Evolutionary conservation across 805 yeast species (phyloP).

Genomic region (Lipomyces spencermartinsiae): DNA sequence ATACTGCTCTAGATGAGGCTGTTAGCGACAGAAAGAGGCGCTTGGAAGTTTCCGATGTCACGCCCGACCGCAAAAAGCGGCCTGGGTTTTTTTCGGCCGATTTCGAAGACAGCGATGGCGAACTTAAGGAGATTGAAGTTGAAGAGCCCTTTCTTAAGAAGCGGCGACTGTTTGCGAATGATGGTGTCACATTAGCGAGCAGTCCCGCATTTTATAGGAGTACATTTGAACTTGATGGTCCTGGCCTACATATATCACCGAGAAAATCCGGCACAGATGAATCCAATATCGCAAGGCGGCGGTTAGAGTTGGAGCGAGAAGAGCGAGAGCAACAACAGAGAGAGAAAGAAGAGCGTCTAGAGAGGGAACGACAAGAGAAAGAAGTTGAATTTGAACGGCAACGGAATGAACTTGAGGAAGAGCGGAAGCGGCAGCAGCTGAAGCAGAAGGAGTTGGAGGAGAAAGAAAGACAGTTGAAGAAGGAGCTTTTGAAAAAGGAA

Average conservation of each 20-base stretch:
- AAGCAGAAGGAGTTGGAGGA: slow-evolving; percentile 17
- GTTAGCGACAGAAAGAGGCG: slow-evolving; percentile 23
- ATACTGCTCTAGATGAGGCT: slow-evolving; percentile 3
- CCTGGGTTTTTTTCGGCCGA: slow-evolving; percentile 48
- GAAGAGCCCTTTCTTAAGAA: slow-evolving; percentile 33
- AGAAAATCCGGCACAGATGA: slow-evolving; percentile 23
- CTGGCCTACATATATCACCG: slow-evolving; percentile 16
- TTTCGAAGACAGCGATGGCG: slow-evolving; percentile 44
- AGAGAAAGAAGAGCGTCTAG: slow-evolving; percentile 24
- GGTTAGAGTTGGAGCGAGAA: slow-evolving; percentile 27
- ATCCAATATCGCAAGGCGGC: slow-evolving; percentile 28
- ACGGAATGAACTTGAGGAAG: slow-evolving; percentile 26
- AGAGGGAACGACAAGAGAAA: slow-evolving; percentile 14
- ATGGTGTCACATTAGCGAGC: slow-evolving; percentile 8
- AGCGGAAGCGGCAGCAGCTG: slow-evolving; percentile 20
- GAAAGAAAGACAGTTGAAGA: slow-evolving; percentile 15
- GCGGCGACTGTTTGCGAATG: slow-evolving; percentile 28
- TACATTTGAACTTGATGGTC: slow-evolving; percentile 5
- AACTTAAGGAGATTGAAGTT: slow-evolving; percentile 40
- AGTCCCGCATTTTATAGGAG: slow-evolving; percentile 7
- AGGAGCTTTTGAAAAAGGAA: slow-evolving; percentile 9
- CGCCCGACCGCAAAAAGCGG: slow-evolving; percentile 41
- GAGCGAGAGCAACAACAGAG: slow-evolving; percentile 21
- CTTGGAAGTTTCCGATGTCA: slow-evolving; percentile 40
- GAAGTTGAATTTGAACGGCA: slow-evolving; percentile 26